phyloP scores from a whole-genome alignment of 2,329 filamentous ascomycete genomes.

The Akanthomyces dipterigenus region DNA sequence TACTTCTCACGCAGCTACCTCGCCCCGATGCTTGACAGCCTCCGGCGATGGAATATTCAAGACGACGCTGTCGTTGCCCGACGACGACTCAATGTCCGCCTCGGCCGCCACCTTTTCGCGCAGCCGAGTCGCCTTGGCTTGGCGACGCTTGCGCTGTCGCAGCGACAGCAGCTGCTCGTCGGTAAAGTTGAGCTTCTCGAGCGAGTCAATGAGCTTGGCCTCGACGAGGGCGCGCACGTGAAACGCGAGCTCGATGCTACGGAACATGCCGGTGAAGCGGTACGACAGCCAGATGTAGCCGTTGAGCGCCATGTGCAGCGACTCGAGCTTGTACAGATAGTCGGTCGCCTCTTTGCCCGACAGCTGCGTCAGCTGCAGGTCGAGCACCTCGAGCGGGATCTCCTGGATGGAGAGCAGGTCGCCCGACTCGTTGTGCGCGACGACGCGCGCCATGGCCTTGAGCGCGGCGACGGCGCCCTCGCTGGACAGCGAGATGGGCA shows the following conservation, averaged over 20 bases:
- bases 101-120: neutral
- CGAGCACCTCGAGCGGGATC: constrained; percentile 68
- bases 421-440: constrained; percentile 61
- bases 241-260: constrained; percentile 65
- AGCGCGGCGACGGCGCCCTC: constrained; percentile 42
- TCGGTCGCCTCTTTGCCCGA: constrained; percentile 31
- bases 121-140: constrained; percentile 13
- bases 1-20: neutral
- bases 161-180: constrained; percentile 25
- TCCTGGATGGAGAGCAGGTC: constrained; percentile 63
- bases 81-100: neutral
- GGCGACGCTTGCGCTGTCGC: constrained; percentile 19
- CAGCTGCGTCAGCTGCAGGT: constrained; percentile 45
- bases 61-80: neutral
- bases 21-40: neutral
- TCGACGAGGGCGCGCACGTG: constrained; percentile 76
- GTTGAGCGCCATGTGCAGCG: constrained; percentile 73
- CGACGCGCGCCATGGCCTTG: constrained; percentile 58
- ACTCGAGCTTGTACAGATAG: constrained; percentile 65
- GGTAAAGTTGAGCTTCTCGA: constrained; percentile 45
- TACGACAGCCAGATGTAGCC: constrained; percentile 92
- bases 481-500: constrained; percentile 58
- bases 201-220: constrained; percentile 52
- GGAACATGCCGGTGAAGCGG: constrained; percentile 75
- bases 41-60: neutral